Evolutionary conservation across 2,329 filamentous ascomycete genomes (phyloP).

Genomic region (Cladophialophora yegresii): DNA sequence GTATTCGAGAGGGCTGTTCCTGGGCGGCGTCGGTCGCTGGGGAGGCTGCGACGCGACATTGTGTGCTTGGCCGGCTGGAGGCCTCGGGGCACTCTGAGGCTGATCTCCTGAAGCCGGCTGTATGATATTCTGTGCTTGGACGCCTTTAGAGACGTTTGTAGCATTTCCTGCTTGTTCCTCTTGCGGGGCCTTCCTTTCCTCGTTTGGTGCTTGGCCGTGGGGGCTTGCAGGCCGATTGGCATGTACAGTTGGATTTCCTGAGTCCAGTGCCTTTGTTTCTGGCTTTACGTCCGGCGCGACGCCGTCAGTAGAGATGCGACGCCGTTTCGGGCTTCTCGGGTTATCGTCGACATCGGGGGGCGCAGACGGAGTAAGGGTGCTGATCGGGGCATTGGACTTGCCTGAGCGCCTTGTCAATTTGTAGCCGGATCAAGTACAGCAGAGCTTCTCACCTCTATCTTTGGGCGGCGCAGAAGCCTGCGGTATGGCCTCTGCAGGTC

Average conservation of each 20-base stretch:
- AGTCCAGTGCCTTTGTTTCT: neutral
- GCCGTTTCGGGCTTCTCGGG: slow-evolving; percentile 33
- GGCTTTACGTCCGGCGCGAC: slow-evolving; percentile 37
- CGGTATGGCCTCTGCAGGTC: neutral
- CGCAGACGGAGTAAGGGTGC: slow-evolving; percentile 1
- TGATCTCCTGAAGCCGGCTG: neutral
- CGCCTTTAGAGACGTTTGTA: neutral
- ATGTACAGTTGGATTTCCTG: neutral
- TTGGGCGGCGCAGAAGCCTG: slow-evolving; percentile 3
- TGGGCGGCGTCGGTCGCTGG: slow-evolving; percentile 9
- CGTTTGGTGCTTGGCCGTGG: slow-evolving; percentile 1
- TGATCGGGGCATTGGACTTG: neutral
- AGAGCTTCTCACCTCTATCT: slow-evolving; percentile 16
- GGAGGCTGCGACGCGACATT: slow-evolving; percentile 9
- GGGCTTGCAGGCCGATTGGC: neutral
- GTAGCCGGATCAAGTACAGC: neutral
- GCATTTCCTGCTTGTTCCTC: slow-evolving; percentile 11
- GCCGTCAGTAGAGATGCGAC: slow-evolving; percentile 41
- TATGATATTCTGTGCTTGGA: neutral
- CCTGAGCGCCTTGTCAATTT: neutral
- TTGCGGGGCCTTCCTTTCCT: neutral
- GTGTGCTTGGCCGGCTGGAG: neutral
- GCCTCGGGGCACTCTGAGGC: neutral
- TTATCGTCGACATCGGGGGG: slow-evolving; percentile 20
- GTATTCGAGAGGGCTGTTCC: slow-evolving; percentile 57